Evolutionary conservation across 2,329 filamentous ascomycete species (phyloP), one percentile per base, ranked within the genome.

Genomic region (Lachnellula occidentalis): DNA sequence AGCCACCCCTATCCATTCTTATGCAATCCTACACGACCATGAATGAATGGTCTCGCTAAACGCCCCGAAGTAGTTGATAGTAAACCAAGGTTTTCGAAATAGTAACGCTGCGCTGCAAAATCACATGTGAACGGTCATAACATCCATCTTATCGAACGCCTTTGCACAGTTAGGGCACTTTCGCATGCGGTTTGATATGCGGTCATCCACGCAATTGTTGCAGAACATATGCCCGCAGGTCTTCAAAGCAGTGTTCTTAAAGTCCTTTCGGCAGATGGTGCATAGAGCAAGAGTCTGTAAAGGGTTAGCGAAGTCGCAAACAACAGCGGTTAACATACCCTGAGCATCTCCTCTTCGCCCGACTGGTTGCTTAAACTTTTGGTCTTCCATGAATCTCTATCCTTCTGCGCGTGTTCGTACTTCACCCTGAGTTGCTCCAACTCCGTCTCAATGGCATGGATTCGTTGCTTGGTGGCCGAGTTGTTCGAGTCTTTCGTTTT

Each of bases 171-270:
- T 92, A 2, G 94, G 94, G 67, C 94, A 99, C 72, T 97, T 97
- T 62, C 94, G 83, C 74, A 92, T 92, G 36, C 94, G 88, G 67
- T 94, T 95, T 45, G 83, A 84, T 58, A 96, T 85, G 54, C 94
- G 86, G 66, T 95, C 88, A 61, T 96, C 90, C 22, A 97, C 88
- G 69, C 94, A 99, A 47, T 85, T 80, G 67, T 86, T 86, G 79
- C 94, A 99, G 72, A 97, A 96, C 48, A 95, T 82, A 71, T 99
- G 94, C 1, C 94, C 94, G 70, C 94, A 99, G 1, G 89, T 91
- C 74, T 94, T 95, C 70, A 99, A 81, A 9, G 87, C 87, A 0
- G 92, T 95, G 68, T 97, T 90, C 73, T 97, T 97, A 76, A 96
- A 92, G 63, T 92, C 90, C 66, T 84, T 87, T 63, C 90, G 89